Evolutionary conservation across 192 early-diverging fungal genomes (phyloP).

Genomic region (Linnemannia elongata): DNA sequence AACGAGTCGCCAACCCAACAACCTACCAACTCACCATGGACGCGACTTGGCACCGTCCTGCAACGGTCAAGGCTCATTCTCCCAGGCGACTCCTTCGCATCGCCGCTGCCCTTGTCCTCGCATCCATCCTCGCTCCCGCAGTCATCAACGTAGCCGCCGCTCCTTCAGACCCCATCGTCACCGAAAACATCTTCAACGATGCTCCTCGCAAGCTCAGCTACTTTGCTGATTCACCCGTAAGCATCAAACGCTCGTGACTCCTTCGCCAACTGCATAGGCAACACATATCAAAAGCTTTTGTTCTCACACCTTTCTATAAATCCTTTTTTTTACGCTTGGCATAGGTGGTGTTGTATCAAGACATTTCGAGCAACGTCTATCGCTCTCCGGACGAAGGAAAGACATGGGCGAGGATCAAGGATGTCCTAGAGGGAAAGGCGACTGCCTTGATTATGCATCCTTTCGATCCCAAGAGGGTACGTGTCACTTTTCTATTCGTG

Average conservation of each 20-base stretch:
- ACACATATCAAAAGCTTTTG: background rate
- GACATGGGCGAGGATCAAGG: constrained; percentile 65
- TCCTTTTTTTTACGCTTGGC: background rate
- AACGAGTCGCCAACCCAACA: background rate
- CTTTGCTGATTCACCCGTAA: constrained; percentile 48
- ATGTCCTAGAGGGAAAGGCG: constrained; percentile 61
- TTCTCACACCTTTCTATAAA: background rate
- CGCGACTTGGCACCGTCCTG: constrained; percentile 39
- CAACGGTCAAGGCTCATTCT: constrained; percentile 10
- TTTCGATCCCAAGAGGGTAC: constrained; percentile 72
- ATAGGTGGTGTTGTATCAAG: constrained; percentile 41
- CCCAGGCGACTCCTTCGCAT: constrained; percentile 16
- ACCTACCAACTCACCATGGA: constrained; percentile 25
- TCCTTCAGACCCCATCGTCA: constrained; percentile 24
- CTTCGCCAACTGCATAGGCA: background rate
- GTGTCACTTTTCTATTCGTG: constrained; percentile 2
- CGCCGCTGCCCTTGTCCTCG: constrained; percentile 6
- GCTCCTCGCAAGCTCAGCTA: constrained; percentile 34
- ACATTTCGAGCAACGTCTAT: constrained; percentile 52
- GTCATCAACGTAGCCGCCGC: constrained; percentile 4
- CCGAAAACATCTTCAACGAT: constrained; percentile 1
- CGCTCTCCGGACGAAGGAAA: constrained; percentile 79
- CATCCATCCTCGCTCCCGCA: constrained; percentile 8
- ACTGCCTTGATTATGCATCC: constrained; percentile 72
- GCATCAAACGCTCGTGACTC: background rate